These are phyloP conservation scores for Paracamarosporium sp. DNA, from an alignment of 2,329 filamentous ascomycete genomes.

Conservation along the genomic window DNA sequence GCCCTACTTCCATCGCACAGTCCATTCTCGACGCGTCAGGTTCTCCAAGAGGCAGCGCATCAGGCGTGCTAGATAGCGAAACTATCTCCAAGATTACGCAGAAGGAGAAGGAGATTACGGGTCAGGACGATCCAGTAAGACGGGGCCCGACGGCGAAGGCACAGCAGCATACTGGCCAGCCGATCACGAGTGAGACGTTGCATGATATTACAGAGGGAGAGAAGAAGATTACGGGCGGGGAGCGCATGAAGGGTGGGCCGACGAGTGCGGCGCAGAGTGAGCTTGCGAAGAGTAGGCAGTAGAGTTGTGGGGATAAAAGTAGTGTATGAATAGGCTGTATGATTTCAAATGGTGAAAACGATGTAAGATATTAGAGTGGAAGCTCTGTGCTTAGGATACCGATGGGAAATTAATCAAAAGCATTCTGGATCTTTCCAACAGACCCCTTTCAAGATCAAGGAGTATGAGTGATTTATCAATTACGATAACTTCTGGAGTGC, in stretches of 20 bases:
- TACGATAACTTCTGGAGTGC: too few relatives aligned
- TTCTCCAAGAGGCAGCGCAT: conserved; percentile 9
- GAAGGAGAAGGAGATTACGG: conserved; percentile 38
- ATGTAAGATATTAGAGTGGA: background rate
- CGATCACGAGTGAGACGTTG: conserved; percentile 36
- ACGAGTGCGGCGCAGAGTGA: conserved; percentile 42
- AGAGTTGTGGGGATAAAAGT: background rate
- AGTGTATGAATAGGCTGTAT: background rate
- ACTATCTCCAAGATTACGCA: conserved; percentile 38
- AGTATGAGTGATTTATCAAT: too few relatives aligned
- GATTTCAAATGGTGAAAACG: background rate
- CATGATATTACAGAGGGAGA: conserved; percentile 42
- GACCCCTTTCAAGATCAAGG: too few relatives aligned
- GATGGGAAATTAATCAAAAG: too few relatives aligned
- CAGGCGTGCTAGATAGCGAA: conserved; percentile 31
- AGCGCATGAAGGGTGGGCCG: conserved; percentile 39
- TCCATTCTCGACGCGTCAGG: background rate
- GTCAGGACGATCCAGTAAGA: conserved; percentile 22
- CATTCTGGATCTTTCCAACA: too few relatives aligned
- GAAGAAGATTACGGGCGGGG: conserved; percentile 41
- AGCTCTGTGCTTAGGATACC: too few relatives aligned
- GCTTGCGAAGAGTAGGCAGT: conserved; percentile 34
- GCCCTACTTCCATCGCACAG: conserved; percentile 7
- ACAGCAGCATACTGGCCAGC: conserved; percentile 36
- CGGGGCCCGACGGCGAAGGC: conserved; percentile 38